Base-by-base conservation (phyloP, 305 asterid species). In the Plantago lanceolata region DNA sequence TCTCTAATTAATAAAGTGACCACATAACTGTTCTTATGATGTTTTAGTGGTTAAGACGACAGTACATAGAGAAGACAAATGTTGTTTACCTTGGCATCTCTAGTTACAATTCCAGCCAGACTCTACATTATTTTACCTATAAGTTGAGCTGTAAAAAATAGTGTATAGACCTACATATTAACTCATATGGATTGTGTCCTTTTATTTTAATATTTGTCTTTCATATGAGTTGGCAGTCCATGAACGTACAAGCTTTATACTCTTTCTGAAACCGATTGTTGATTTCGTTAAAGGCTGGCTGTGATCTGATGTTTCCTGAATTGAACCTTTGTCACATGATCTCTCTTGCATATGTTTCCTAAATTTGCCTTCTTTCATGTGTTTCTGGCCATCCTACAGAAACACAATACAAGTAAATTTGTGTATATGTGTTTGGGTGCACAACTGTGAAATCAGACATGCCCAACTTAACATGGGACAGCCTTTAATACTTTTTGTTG, bases 401-500 rank as follows among this genome's bases (percentile, higher is more conserved):
- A 2, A 19, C 19, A 63, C 48, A 49, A 33, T 20, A 56, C 55
- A 3, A 33, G 31, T 45, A 59, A 49, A 21, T 52, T 13, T 28
- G 59, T 16, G 9, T 0, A 13, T 26, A 28, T 55, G 59, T 7
- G 19, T 28, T 15, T 1, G 40, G 8, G 8, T 55, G 19, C 19
- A 6, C 45, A 49, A 21, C 56, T 31, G 19, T 26, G 63, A n/a
- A 6, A 51, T 53, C 55, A 26, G 59, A 59, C 66, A 19, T 57
- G 61, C 49, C 18, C 15, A 20, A 50, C 21, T 49, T 66, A 48
- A 2, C 65, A 45, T 37, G 28, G 45, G 33, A 45, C 29, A 56
- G 53, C 57, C 43, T 64, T 48, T 35, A 63, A 45, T 35, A n/a
- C 63, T 33, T 45, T 17, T 26, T 35, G 59, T 63, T 69, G 57